phyloP scores from a whole-genome alignment of 495 filamentous ascomycete genomes.

The Penicillium ochrochloron region DNA sequence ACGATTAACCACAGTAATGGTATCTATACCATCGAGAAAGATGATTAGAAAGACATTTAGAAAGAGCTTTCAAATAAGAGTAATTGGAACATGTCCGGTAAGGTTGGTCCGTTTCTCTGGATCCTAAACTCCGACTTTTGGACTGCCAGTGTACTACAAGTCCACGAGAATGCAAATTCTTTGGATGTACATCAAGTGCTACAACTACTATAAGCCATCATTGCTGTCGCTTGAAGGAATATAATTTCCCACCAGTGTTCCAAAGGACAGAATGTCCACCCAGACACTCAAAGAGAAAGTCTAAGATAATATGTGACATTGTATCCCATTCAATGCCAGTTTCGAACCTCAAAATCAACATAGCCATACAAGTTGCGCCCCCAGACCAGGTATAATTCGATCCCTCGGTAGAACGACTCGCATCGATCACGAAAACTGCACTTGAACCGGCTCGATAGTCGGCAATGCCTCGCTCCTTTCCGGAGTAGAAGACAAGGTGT shows the following conservation, averaged over 20 bases:
- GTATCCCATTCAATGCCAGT: not conserved
- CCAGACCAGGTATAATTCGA: not conserved
- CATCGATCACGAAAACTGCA: constrained; percentile 13
- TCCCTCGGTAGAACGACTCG: not conserved
- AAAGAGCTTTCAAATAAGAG: too few relatives aligned
- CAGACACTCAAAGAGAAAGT: not conserved
- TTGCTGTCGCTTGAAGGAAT: not conserved
- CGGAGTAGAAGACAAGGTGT: constrained; percentile 13
- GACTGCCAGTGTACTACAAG: not conserved
- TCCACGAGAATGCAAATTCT: not conserved
- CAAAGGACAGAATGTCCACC: not conserved
- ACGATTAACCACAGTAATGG: too few relatives aligned
- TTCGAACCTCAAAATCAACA: not conserved
- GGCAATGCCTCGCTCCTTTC: constrained; percentile 12
- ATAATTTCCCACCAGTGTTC: too few relatives aligned
- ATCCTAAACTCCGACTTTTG: too few relatives aligned
- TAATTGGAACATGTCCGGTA: too few relatives aligned
- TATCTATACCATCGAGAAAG: too few relatives aligned
- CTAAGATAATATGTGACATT: not conserved
- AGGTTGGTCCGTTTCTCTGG: too few relatives aligned
- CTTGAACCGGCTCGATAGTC: constrained; percentile 11
- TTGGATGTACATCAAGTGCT: not conserved
- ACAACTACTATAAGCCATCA: not conserved
- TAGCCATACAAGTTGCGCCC: constrained; percentile 2
- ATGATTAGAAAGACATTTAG: too few relatives aligned